Base-by-base conservation (phyloP, 2,329 filamentous ascomycete species). In the Hymenoscyphus fructigenus region DNA sequence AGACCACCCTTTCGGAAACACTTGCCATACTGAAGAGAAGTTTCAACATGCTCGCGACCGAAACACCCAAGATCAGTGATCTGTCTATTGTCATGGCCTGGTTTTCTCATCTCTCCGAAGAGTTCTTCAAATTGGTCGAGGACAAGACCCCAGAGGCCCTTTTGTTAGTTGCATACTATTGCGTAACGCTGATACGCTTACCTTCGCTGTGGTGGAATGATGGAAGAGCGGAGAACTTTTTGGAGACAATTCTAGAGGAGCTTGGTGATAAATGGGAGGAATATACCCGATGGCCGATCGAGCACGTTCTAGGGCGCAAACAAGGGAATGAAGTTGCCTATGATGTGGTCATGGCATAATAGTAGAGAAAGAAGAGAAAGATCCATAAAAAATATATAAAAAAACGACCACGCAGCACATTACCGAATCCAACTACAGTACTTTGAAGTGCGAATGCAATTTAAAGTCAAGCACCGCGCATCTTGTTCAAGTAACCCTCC, bases 131-230 rank as follows among this genome's bases (percentile, higher is more conserved):
- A 36, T 75, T 68, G 73, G 73, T 79, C 34, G 73, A 74, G 47
- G 65, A 72, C 26, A 74, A 75, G 57, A 69, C 72, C 14, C 78
- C 78, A 9, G 72, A 78, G 65, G 77, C 77, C 5, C 59, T 80
- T 60, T 66, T 79, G 23, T 71, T 79, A 38, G 71, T 78, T 4
- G 74, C 74, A 14, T 74, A 77, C 67, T 79, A 77, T 65, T 79
- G 77, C 64, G 75, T 77, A 41, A 69, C 76, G 9, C 64, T 82
- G 61, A 77, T 79, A 67, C 70, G 71, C 20, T 55, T 79, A 34
- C 74, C 75, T 14, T 63, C 73, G 28, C 67, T 75, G 53, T 82
- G 79, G 78, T 82, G 79, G 79, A 76, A 80, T 70, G 71, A 77
- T 3, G 77, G 79, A 14, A 81, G 79, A 75, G 76, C 76, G 4